A percentile compares a stretch with the other conserved stretches of the same genome.
Evolutionary conservation across 768 basidiomycete species (phyloP).

Genomic region (Hortiboletus flavorubellus): DNA sequence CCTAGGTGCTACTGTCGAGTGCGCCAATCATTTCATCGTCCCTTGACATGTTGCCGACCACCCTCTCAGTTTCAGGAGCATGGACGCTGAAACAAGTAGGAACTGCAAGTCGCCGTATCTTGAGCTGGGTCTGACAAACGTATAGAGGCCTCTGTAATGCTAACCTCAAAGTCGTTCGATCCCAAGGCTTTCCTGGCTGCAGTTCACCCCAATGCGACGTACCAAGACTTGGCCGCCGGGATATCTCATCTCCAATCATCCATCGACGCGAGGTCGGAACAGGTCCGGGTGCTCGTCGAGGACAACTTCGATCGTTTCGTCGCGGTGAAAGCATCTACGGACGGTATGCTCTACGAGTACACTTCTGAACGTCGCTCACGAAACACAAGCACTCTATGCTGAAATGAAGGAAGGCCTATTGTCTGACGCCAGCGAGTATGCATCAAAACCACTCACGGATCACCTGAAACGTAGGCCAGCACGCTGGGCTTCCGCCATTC

Average conservation of each 20-base stretch:
- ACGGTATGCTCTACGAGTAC: constrained; percentile 51
- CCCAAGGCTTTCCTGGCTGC: constrained; percentile 90
- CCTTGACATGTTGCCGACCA: constrained; percentile 1
- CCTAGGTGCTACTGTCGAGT: constrained; percentile 63
- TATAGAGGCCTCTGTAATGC: constrained; percentile 74
- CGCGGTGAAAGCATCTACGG: constrained; percentile 94
- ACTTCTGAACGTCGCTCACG: constrained; percentile 1
- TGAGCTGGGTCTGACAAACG: constrained; percentile 5
- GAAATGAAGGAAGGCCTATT: constrained; percentile 93
- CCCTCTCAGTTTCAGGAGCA: constrained; percentile 49
- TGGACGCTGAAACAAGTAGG: constrained; percentile 76
- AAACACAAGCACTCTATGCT: constrained; percentile 65
- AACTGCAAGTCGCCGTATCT: constrained; percentile 10
- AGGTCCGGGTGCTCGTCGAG: constrained; percentile 92
- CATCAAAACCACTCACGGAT: constrained; percentile 75
- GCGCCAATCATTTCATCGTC: constrained; percentile 20
- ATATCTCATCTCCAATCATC: constrained; percentile 70
- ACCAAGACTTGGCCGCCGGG: constrained; percentile 83
- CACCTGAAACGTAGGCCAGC: constrained; percentile 72
- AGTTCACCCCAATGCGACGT: constrained; percentile 93
- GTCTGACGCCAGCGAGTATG: constrained; percentile 73
- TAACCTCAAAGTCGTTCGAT: constrained; percentile 93
- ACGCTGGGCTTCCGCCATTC: background rate
- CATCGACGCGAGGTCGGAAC: constrained; percentile 89
- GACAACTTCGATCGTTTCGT: constrained; percentile 99